Percentiles rank a stretch among this genome's conserved stretches.
phyloP scores from a whole-genome alignment of 1,284 basidiomycete genomes.

The Moesziomyces sp. region DNA sequence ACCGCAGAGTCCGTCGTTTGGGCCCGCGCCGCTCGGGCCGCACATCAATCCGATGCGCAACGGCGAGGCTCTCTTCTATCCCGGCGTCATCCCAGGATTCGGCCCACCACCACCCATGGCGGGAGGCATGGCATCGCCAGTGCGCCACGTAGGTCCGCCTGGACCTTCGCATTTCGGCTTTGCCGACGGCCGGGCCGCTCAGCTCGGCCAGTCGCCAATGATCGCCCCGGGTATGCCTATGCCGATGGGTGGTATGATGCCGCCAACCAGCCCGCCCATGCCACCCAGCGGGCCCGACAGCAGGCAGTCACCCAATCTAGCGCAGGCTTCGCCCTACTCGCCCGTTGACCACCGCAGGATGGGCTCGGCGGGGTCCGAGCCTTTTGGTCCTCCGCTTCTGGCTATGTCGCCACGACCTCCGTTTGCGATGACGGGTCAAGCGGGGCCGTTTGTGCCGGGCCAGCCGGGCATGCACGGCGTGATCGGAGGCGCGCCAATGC shows the following conservation, averaged over 20 bases:
- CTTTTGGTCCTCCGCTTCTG: slow-evolving; percentile 18
- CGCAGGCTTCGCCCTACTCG: slow-evolving; percentile 25
- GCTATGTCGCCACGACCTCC: slow-evolving; percentile 33
- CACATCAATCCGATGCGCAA: slow-evolving; percentile 34
- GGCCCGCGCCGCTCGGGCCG: slow-evolving; percentile 24
- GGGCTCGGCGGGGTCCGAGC: slow-evolving; percentile 22
- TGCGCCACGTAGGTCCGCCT: slow-evolving; percentile 24
- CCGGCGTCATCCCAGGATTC: slow-evolving; percentile 24
- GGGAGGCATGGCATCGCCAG: slow-evolving; percentile 24
- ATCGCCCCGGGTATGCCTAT: slow-evolving; percentile 38
- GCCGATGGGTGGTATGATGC: slow-evolving; percentile 23
- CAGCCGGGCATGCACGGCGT: slow-evolving; percentile 30
- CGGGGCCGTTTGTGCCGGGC: slow-evolving; percentile 25
- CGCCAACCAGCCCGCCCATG: slow-evolving; percentile 34
- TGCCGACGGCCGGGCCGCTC: slow-evolving; percentile 20
- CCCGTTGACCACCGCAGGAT: slow-evolving; percentile 27
- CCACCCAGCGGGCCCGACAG: slow-evolving; percentile 11
- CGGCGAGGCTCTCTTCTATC: slow-evolving; percentile 42
- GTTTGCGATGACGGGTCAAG: slow-evolving; percentile 31
- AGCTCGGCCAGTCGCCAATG: slow-evolving; percentile 40
- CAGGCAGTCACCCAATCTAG: slow-evolving; percentile 27
- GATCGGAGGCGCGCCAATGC: slow-evolving; percentile 28
- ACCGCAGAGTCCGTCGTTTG: slow-evolving; percentile 46
- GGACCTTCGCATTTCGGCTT: slow-evolving; percentile 32
- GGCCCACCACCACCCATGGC: slow-evolving; percentile 19